phyloP scores from a whole-genome alignment of 106 monocot species.

The Amphibolis antarctica region DNA sequence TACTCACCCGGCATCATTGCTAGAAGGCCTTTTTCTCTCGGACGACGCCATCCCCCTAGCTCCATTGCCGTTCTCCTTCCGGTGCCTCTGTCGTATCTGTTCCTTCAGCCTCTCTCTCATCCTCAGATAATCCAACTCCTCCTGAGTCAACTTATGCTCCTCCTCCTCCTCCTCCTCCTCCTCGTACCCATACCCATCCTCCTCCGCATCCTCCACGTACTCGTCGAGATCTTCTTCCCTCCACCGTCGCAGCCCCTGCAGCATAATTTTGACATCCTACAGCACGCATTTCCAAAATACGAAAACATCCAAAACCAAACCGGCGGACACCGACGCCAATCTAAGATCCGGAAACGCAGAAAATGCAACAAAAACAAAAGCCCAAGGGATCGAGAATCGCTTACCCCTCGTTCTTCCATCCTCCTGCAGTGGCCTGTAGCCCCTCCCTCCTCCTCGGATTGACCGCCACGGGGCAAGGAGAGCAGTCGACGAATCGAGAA shows the following conservation, averaged over 20 bases:
- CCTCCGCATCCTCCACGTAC: conserved; percentile 12
- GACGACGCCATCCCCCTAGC: conserved; percentile 1
- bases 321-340: too few species aligned
- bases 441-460: too few species aligned
- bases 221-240: conserved; percentile 11
- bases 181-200: conserved; percentile 5
- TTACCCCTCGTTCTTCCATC: too few species aligned
- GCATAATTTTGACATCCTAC: too few species aligned
- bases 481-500: too few species aligned
- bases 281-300: too few species aligned
- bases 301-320: too few species aligned
- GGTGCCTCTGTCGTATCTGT: conserved; percentile 19
- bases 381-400: too few species aligned
- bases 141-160: conserved; percentile 18
- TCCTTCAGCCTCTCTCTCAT: conserved; percentile 30
- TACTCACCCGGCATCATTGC: conserved; percentile 1
- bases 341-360: too few species aligned
- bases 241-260: conserved; percentile 8
- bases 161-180: conserved; percentile 15
- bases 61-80: conserved; percentile 18
- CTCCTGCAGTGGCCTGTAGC: too few species aligned
- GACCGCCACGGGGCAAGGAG: too few species aligned
- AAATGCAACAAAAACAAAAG: too few species aligned
- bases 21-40: background rate
- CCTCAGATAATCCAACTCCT: conserved; percentile 34